A percentile compares a stretch with the other conserved stretches of the same genome.
Evolutionary conservation across 148 eudicot species (phyloP).

Genomic region (Selenicereus undatus): DNA sequence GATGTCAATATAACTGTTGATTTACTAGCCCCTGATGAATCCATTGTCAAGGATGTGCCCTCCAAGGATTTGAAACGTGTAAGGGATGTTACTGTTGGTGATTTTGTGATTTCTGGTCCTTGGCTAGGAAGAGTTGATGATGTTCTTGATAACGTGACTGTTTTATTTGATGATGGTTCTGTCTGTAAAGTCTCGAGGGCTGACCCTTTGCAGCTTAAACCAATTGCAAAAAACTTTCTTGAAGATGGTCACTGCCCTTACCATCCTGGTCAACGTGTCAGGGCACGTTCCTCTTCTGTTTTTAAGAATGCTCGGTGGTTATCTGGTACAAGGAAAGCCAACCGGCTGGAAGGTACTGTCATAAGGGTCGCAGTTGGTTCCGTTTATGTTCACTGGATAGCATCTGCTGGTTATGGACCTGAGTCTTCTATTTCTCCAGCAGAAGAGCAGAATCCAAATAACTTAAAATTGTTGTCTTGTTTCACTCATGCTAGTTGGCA

Average conservation of each 20-base stretch:
- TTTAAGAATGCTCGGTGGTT: slow-evolving; percentile 82
- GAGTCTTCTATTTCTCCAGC: slow-evolving; percentile 79
- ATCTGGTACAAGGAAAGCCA: slow-evolving; percentile 80
- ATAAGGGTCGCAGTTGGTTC: slow-evolving; percentile 78
- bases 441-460: slow-evolving; percentile 89
- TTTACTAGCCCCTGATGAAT: slow-evolving; percentile 59
- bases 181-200: slow-evolving; percentile 80
- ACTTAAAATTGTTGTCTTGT: slow-evolving; percentile 74
- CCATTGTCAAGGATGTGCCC: slow-evolving; percentile 48
- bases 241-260: slow-evolving; percentile 93
- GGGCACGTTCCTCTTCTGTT: slow-evolving; percentile 78
- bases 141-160: slow-evolving; percentile 80
- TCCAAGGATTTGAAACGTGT: slow-evolving; percentile 73
- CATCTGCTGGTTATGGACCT: slow-evolving; percentile 93
- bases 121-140: slow-evolving; percentile 98
- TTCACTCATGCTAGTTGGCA: slow-evolving; percentile 93
- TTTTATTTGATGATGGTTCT: slow-evolving; percentile 84
- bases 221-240: slow-evolving; percentile 55
- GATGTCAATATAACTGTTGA: slow-evolving; percentile 68
- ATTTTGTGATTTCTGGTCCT: slow-evolving; percentile 81
- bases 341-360: slow-evolving; percentile 78
- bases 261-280: slow-evolving; percentile 93
- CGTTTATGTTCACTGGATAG: slow-evolving; percentile 87
- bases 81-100: slow-evolving; percentile 75
- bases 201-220: slow-evolving; percentile 81